These are phyloP conservation scores for Hygrocybe punicea DNA, from an alignment of 768 basidiomycete species.

Conservation along the genomic window DNA sequence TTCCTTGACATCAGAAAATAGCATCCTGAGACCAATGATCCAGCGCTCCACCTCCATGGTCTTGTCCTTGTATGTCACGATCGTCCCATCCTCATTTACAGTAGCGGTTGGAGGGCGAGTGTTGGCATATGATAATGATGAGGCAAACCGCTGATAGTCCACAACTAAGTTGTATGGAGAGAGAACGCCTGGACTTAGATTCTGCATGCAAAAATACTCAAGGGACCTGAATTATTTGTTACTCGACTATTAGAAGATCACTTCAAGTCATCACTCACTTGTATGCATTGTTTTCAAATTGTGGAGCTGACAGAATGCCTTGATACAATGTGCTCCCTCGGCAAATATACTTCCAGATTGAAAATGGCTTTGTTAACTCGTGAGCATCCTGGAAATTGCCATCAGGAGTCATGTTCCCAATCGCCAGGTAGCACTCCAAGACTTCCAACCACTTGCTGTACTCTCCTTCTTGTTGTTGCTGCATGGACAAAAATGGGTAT, in stretches of 20 bases:
- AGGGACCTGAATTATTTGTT: not conserved
- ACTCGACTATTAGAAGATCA: not conserved
- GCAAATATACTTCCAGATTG: slow-evolving; percentile 2
- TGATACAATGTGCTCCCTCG: not conserved
- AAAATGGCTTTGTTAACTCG: not conserved
- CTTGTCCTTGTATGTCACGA: not conserved
- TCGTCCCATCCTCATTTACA: not conserved
- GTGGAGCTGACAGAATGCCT: not conserved
- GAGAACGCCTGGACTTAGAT: not conserved
- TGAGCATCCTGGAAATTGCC: not conserved
- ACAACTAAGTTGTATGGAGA: not conserved
- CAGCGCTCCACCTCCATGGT: not conserved
- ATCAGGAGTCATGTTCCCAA: not conserved
- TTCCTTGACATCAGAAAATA: not conserved
- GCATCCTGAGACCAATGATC: not conserved
- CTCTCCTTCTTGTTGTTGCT: not conserved
- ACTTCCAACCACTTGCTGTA: slow-evolving; percentile 3
- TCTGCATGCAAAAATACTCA: not conserved
- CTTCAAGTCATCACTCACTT: not conserved
- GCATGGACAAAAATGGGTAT: not conserved
- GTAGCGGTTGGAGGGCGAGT: not conserved
- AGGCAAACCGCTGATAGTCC: not conserved
- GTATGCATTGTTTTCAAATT: not conserved
- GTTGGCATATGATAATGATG: not conserved
- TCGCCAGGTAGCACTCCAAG: slow-evolving; percentile 1